A percentile compares a stretch with the other conserved stretches of the same genome.
Evolutionary conservation across 768 basidiomycete genomes (phyloP).

Genomic region (Clavaria fumosa): DNA sequence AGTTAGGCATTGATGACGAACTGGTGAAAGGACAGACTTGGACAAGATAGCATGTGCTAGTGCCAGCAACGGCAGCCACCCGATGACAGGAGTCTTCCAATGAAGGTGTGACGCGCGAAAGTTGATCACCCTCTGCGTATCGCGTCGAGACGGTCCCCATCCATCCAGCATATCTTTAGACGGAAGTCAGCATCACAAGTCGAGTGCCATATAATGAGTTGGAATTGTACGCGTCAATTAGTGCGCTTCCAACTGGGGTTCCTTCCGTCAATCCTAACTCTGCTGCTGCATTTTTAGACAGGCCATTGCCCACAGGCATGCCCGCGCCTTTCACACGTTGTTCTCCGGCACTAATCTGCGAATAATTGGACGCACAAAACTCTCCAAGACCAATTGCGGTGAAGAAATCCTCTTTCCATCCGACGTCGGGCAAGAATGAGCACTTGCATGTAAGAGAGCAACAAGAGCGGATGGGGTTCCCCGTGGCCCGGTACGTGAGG

Average conservation of each 20-base stretch:
- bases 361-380: conserved; percentile 52
- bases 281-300: conserved; percentile 62
- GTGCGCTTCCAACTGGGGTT: conserved; percentile 83
- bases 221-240: conserved; percentile 84
- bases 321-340: conserved; percentile 65
- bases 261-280: conserved; percentile 78
- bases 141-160: conserved; percentile 86
- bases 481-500: conserved; percentile 85
- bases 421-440: conserved; percentile 70
- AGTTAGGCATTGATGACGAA: not conserved
- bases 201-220: conserved; percentile 3
- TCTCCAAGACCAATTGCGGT: conserved; percentile 64
- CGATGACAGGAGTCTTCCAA: conserved; percentile 68
- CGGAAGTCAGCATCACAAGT: not conserved
- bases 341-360: conserved; percentile 55
- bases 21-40: conserved; percentile 32
- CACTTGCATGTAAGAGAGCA: conserved; percentile 97
- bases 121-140: conserved; percentile 34
- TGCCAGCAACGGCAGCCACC: conserved; percentile 88
- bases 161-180: conserved; percentile 80
- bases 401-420: conserved; percentile 89
- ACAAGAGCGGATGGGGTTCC: conserved; percentile 57
- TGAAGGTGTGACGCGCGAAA: conserved; percentile 38
- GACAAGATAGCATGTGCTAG: conserved; percentile 90
- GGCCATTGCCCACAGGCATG: conserved; percentile 70